These are phyloP conservation scores for Saxophila tyrrhenica DNA, from an alignment of 495 filamentous ascomycete species.

Conservation along the genomic window DNA sequence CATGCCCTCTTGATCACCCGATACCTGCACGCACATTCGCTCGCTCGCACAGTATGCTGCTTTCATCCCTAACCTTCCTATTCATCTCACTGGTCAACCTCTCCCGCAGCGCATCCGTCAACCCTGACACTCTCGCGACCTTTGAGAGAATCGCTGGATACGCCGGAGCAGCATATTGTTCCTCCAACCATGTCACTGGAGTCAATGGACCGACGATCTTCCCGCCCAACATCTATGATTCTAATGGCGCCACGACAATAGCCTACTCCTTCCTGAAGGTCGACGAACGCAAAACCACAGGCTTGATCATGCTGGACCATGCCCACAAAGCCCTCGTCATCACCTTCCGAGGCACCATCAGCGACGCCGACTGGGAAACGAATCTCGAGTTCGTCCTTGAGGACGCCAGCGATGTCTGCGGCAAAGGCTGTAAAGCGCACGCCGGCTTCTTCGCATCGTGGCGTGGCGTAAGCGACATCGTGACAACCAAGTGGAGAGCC, in stretches of 20 bases:
- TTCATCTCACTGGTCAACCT: neutral
- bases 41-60: neutral
- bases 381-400: neutral
- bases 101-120: neutral
- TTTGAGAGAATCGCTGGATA: neutral
- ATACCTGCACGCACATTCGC: too few relatives aligned
- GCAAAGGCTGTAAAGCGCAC: neutral
- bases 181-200: neutral
- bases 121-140: neutral
- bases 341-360: neutral
- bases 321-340: neutral
- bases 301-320: neutral
- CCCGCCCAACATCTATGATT: neutral
- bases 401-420: neutral
- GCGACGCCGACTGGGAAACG: neutral
- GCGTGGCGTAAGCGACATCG: neutral
- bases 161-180: neutral
- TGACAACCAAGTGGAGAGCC: neutral
- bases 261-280: neutral
- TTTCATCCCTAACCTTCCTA: conserved; percentile 1
- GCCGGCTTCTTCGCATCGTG: neutral
- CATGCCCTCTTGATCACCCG: too few relatives aligned
- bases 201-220: neutral
- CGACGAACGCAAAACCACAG: neutral
- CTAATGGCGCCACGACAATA: neutral